Base-by-base conservation (phyloP, 208 protist species). In the Acanthamoeba quina region DNA sequence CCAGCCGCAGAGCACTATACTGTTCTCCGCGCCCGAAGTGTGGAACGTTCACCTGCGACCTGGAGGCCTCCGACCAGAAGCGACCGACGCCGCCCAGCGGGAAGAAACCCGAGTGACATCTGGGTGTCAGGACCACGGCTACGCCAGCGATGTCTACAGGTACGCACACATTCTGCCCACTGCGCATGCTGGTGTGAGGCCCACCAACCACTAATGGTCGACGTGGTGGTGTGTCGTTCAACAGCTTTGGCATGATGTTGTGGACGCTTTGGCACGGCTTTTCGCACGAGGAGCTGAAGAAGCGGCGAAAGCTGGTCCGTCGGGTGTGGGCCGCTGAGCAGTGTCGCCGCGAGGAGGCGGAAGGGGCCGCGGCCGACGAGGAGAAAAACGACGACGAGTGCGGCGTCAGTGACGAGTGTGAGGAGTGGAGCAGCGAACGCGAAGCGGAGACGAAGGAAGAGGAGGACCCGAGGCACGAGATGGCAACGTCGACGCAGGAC, bases 241-340 rank as follows among this genome's bases (percentile, higher is more conserved):
- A n/a, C 60, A 68, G 60, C 31, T 74, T 74, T 74, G 66, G 66
- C 24, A 74, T 74, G 66, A 74, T 74, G 13, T 3, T 74, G n/a
- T 74, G 66, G 66, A 74, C 66, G 15, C 66, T 74, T 6, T 74
- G 66, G 66, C 66, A 74, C 31, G 66, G 66, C 66, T 74, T 74
- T n/a, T 74, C 66, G 10, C 66, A 74, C 66, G 66, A 74, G 66
- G 66, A 74, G 11, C 66, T 74, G 24, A 74, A 74, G 31, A 74
- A 74, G 66, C 1, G 66, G 31, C 66, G 66, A 24, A 74, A 74
- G 66, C 66, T 74, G 26, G 66, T 74, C 11, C 66, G 66, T 31
- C 15, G n/a, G 66, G 66, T 74, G 66, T 37, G 26, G 29, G 66
- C 66, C 15, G 15, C 66, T 6, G 13, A n/a, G n/a, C 21, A 74